Evolutionary conservation across 805 yeast species (phyloP), one percentile per base, ranked within the genome.

Genomic region (Tetrapisispora pingtungensis): DNA sequence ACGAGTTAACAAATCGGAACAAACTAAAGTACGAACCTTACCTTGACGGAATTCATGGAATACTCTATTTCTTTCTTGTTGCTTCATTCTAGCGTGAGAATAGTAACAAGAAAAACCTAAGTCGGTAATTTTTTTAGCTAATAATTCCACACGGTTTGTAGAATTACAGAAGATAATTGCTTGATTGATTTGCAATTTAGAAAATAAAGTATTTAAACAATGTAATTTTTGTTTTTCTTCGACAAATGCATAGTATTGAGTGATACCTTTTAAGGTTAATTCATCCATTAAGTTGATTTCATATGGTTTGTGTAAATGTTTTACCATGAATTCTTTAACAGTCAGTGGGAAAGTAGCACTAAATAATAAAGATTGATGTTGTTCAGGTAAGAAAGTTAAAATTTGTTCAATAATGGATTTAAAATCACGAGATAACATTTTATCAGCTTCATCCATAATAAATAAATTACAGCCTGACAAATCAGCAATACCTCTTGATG

Each of bases 41-140:
- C 98, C 98, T 64, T 87, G 95, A 74, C 98, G 84, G 67, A 93
- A 93, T 67, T 93, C 97, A 64, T 93, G 98, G 78, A 93, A 93
- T 7, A 93, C 98, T 63, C 88, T 86, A 70, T 93, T 93, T 75
- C 98, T 84, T 43, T 94, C 95, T 50, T 81, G 82, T 70, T 93
- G 97, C 33, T 95, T 90, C 98, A 93, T 93, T 65, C 80, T 84
- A 10, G 98, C 97, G 64, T 93, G 98, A 19, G 96, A 86, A 65
- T 87, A 93, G 67, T 83, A 93, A 72, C 97, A 93, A 3, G 97
- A 90, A 65, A 83, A 93, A 43, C 96, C 97, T 49, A 93, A 73
- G 61, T 93, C 97, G 22, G 97, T 90, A 59, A 93, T 90, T 62
- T 93, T 93, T 60, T 87, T 87, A 46, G 97, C 96, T 56, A 93